A percentile compares a stretch with the other conserved stretches of the same genome.
phyloP scores from a whole-genome alignment of 192 early-diverging fungal genomes.

The Umbelopsis sp. region DNA sequence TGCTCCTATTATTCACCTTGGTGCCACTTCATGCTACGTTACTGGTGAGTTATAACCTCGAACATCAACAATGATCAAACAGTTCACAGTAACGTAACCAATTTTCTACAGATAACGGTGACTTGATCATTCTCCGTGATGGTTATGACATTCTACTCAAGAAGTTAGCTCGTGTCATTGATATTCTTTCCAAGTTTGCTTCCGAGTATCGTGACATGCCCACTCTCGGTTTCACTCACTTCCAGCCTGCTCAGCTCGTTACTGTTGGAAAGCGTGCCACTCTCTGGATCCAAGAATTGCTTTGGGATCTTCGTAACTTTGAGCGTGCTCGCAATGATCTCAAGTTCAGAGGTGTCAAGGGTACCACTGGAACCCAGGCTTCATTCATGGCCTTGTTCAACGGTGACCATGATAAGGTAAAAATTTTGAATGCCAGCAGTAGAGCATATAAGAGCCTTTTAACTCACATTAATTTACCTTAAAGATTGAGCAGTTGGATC shows the following conservation, averaged over 20 bases:
- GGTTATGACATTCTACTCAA: conserved; percentile 88
- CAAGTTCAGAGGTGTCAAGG: conserved; percentile 95
- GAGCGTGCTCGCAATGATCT: conserved; percentile 85
- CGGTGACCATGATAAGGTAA: conserved; percentile 85
- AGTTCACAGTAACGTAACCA: neutral
- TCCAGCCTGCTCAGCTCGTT: conserved; percentile 97
- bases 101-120: conserved; percentile 79
- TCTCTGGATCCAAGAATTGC: conserved; percentile 95
- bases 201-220: conserved; percentile 80
- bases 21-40: conserved; percentile 99
- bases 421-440: no score
- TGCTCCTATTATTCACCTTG: conserved; percentile 96
- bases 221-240: conserved; percentile 98
- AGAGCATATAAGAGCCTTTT: no score
- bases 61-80: neutral
- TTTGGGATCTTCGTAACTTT: conserved; percentile 96
- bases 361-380: conserved; percentile 98
- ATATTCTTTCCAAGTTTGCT: conserved; percentile 81
- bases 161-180: conserved; percentile 86
- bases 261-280: conserved; percentile 97
- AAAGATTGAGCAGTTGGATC: conserved; percentile 84
- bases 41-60: conserved; percentile 49
- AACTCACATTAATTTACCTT: no score
- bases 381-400: conserved; percentile 96
- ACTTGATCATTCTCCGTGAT: conserved; percentile 95